Evolutionary conservation across 768 basidiomycete species (phyloP).

Genomic region (Gloeopeniophorella convolvens): DNA sequence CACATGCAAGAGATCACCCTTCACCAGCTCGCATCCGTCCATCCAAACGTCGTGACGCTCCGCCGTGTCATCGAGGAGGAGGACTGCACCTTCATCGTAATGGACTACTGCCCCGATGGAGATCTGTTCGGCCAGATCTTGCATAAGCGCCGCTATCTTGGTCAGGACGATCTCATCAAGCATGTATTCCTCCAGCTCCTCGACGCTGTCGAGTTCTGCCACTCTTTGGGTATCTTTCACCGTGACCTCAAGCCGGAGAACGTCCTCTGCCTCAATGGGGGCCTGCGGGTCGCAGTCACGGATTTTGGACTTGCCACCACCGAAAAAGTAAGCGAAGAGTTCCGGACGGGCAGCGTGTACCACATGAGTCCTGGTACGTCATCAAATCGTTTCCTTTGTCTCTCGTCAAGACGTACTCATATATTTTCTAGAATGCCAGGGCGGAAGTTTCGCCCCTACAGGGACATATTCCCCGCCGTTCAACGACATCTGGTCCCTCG

Average conservation of each 20-base stretch:
- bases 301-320: constrained; percentile 95
- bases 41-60: constrained; percentile 80
- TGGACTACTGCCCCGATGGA: constrained; percentile 88
- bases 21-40: constrained; percentile 67
- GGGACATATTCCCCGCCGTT: constrained; percentile 76
- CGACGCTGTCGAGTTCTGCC: constrained; percentile 91
- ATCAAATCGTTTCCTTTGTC: constrained; percentile 11
- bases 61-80: constrained; percentile 84
- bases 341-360: constrained; percentile 95
- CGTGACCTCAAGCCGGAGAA: constrained; percentile 98
- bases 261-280: constrained; percentile 77
- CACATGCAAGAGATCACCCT: constrained; percentile 87
- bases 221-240: constrained; percentile 88
- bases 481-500: constrained; percentile 96
- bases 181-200: constrained; percentile 89
- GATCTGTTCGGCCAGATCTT: constrained; percentile 92
- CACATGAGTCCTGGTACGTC: constrained; percentile 90
- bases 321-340: constrained; percentile 78
- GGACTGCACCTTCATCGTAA: constrained; percentile 79
- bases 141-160: constrained; percentile 69
- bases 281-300: constrained; percentile 74
- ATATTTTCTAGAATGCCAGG: constrained; percentile 72
- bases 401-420: constrained; percentile 20
- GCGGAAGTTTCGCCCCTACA: constrained; percentile 55
- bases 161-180: constrained; percentile 79